Evolutionary conservation across 2,329 filamentous ascomycete species (phyloP).

Genomic region (Alternaria arbusti): DNA sequence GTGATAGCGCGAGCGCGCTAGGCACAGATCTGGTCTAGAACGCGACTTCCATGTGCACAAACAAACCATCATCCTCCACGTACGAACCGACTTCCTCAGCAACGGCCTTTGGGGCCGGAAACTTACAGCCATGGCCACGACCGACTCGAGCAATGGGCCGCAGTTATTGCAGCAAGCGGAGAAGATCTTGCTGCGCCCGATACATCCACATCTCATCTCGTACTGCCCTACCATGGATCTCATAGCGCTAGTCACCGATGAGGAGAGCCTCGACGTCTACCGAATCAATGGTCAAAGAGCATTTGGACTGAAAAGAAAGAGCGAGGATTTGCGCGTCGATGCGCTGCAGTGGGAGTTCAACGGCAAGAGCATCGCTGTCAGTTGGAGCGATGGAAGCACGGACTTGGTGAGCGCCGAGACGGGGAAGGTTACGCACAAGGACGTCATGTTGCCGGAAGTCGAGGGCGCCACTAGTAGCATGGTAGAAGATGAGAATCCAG

Average conservation of each 20-base stretch:
- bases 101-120: slow-evolving; percentile 13
- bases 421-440: slow-evolving; percentile 78
- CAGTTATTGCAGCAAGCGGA: slow-evolving; percentile 49
- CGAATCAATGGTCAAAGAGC: slow-evolving; percentile 77
- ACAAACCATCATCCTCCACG: slow-evolving; percentile 16
- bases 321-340: slow-evolving; percentile 41
- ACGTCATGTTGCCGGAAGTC: slow-evolving; percentile 23
- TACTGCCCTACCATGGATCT: slow-evolving; percentile 89
- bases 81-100: background rate
- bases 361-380: slow-evolving; percentile 78
- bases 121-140: slow-evolving; percentile 9
- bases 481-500: slow-evolving; percentile 6
- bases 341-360: slow-evolving; percentile 56
- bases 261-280: slow-evolving; percentile 75
- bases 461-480: background rate
- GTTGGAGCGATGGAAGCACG: slow-evolving; percentile 81
- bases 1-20: slow-evolving; percentile 38
- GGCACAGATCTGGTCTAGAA: slow-evolving; percentile 17
- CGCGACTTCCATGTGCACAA: slow-evolving; percentile 21
- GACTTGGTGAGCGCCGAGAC: slow-evolving; percentile 80
- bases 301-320: slow-evolving; percentile 59
- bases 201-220: slow-evolving; percentile 66
- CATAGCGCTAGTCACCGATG: slow-evolving; percentile 72
- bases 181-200: slow-evolving; percentile 53
- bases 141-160: slow-evolving; percentile 3